A percentile compares a stretch with the other conserved stretches of the same genome.
Conservation (phyloP, 2,329 filamentous ascomycete species). For the Exserohilum turcica region DNA sequence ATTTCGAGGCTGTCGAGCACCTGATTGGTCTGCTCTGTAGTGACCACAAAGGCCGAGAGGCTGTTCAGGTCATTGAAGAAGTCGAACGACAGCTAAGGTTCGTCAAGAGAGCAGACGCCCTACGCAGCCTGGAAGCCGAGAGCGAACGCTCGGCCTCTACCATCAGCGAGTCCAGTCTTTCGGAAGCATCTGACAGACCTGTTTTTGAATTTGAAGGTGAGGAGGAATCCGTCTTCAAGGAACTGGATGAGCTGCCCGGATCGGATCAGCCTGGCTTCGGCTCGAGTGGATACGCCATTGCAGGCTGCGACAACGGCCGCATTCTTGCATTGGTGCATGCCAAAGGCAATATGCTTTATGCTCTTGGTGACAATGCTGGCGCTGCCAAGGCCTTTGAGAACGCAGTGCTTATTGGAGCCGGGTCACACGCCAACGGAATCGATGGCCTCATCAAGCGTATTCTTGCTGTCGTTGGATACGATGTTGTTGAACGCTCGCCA, state of each 20-base stretch:
- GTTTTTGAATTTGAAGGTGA: constrained; percentile 60
- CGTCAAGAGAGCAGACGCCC: constrained; percentile 53
- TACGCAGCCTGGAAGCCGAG: constrained; percentile 57
- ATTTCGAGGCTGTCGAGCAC: constrained; percentile 95
- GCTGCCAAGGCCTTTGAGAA: constrained; percentile 93
- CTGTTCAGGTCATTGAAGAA: constrained; percentile 83
- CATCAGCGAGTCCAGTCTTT: constrained; percentile 59
- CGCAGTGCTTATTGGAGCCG: constrained; percentile 85
- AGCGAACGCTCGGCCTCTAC: constrained; percentile 67
- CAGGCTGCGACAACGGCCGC: constrained; percentile 86
- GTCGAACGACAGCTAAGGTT: constrained; percentile 74
- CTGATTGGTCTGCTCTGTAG: constrained; percentile 85
- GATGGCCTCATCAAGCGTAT: constrained; percentile 79
- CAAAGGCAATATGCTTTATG: constrained; percentile 98
- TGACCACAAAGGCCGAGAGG: constrained; percentile 79
- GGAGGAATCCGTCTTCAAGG: constrained; percentile 46
- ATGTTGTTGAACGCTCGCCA: constrained; percentile 42
- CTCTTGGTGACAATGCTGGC: constrained; percentile 76
- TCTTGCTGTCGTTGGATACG: constrained; percentile 66
- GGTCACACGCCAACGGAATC: constrained; percentile 71
- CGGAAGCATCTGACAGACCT: constrained; percentile 61
- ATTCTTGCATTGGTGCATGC: constrained; percentile 94
- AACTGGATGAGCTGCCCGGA: constrained; percentile 48
- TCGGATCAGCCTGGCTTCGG: constrained; percentile 64
- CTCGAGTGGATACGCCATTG: constrained; percentile 82